phyloP scores from a whole-genome alignment of 2,329 filamentous ascomycete species.

The Microsporum ferrugineum region DNA sequence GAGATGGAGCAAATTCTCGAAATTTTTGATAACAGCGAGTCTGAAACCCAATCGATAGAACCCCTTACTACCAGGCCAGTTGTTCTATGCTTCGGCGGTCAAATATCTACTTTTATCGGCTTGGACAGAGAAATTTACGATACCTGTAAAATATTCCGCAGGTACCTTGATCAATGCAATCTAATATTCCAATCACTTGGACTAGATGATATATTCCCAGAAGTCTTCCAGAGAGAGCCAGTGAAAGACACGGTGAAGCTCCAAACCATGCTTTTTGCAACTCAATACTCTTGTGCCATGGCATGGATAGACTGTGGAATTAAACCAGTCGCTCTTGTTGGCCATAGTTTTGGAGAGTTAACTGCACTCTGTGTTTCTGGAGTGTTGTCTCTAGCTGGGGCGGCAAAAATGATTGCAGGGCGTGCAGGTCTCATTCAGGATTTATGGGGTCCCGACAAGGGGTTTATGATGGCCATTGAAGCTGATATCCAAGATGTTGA shows the following conservation, averaged over 20 bases:
- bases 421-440: constrained; percentile 25
- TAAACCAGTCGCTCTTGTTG: constrained; percentile 23
- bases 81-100: constrained; percentile 32
- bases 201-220: constrained; percentile 15
- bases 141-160: constrained; percentile 18
- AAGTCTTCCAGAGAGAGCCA: constrained; percentile 20
- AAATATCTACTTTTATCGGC: constrained; percentile 21
- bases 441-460: constrained; percentile 24
- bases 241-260: constrained; percentile 19
- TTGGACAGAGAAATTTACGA: constrained; percentile 22
- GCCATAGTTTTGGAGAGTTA: constrained; percentile 31
- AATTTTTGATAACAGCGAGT: neutral
- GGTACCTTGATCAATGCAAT: constrained; percentile 29
- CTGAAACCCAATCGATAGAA: neutral
- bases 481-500: neutral
- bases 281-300: constrained; percentile 29
- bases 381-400: constrained; percentile 21
- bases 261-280: constrained; percentile 29
- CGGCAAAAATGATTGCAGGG: constrained; percentile 21
- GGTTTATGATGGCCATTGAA: constrained; percentile 25
- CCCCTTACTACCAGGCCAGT: constrained; percentile 14
- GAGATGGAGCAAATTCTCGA: neutral
- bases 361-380: constrained; percentile 27
- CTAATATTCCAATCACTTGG: constrained; percentile 18
- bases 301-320: constrained; percentile 32